Percentiles rank a stretch among this genome's conserved stretches.
phyloP scores from a whole-genome alignment of 1,284 basidiomycete genomes.

The Coriolopsis trogii region DNA sequence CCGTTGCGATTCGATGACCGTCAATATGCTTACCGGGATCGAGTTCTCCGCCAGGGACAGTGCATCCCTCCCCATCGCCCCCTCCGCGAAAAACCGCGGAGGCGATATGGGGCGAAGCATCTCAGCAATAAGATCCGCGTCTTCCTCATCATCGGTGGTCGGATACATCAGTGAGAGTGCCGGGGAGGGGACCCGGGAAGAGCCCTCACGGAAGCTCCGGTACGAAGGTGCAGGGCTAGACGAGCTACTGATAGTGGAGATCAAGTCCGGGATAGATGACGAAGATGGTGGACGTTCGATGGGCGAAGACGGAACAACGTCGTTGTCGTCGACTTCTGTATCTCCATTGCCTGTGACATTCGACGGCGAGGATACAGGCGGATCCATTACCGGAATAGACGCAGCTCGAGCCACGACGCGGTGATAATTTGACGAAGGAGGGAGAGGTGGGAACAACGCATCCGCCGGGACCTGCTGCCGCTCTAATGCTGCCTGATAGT shows the following conservation, averaged over 20 bases:
- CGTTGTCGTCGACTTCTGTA: neutral
- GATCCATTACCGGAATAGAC: conserved; percentile 19
- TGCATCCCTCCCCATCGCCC: too few species aligned
- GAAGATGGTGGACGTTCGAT: conserved; percentile 30
- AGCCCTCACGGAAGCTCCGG: conserved; percentile 20
- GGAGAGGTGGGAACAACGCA: conserved; percentile 70
- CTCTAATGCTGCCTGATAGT: conserved; percentile 56
- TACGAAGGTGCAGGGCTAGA: conserved; percentile 62
- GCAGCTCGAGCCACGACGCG: conserved; percentile 35
- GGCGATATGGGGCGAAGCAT: conserved; percentile 14
- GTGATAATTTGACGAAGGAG: conserved; percentile 49
- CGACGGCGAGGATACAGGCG: neutral
- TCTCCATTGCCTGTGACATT: conserved; percentile 5
- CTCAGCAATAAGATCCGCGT: conserved; percentile 13
- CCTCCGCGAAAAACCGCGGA: neutral
- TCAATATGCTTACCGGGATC: too few species aligned
- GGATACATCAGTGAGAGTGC: conserved; percentile 1
- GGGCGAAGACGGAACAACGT: conserved; percentile 13
- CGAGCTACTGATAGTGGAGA: conserved; percentile 64
- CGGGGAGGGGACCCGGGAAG: conserved; percentile 22
- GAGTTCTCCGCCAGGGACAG: too few species aligned
- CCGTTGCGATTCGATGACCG: too few species aligned
- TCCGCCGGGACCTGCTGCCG: conserved; percentile 53
- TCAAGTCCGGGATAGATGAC: conserved; percentile 60
- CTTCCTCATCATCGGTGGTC: conserved; percentile 9